phyloP scores from a whole-genome alignment of 805 yeast genomes.

The Spathaspora sp. region DNA sequence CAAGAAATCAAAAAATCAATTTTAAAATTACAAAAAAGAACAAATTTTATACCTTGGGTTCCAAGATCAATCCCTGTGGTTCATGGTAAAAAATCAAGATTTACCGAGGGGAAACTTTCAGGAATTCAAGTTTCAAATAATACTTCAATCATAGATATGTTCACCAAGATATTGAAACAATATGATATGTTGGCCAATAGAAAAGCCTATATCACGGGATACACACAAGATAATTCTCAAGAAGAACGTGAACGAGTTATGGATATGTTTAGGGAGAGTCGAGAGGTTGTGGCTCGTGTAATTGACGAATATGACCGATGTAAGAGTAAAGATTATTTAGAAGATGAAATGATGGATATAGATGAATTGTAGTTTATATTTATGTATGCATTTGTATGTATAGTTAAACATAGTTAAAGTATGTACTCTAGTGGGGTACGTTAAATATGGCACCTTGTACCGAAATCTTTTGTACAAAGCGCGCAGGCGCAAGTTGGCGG shows the following conservation, averaged over 20 bases:
- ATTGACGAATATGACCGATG: constrained; percentile 46
- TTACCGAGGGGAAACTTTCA: constrained; percentile 42
- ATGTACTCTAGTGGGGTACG: too few species aligned
- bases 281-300: constrained; percentile 43
- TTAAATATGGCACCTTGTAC: too few species aligned
- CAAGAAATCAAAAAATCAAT: constrained; percentile 69
- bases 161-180: constrained; percentile 65
- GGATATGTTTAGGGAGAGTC: constrained; percentile 47
- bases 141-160: constrained; percentile 65
- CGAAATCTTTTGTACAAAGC: too few species aligned
- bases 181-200: constrained; percentile 77
- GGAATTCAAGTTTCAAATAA: constrained; percentile 86
- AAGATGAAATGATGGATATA: constrained; percentile 29
- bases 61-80: constrained; percentile 78
- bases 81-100: constrained; percentile 70
- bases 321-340: constrained; percentile 41
- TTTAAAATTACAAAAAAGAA: constrained; percentile 58
- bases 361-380: neutral
- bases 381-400: neutral
- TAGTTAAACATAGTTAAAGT: too few species aligned
- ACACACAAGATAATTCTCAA: constrained; percentile 47
- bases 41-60: constrained; percentile 83
- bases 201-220: constrained; percentile 81
- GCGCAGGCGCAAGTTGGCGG: neutral
- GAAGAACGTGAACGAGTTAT: constrained; percentile 40